phyloP scores from a whole-genome alignment of 139 green algal species.

The Desmodesmus armatus region DNA sequence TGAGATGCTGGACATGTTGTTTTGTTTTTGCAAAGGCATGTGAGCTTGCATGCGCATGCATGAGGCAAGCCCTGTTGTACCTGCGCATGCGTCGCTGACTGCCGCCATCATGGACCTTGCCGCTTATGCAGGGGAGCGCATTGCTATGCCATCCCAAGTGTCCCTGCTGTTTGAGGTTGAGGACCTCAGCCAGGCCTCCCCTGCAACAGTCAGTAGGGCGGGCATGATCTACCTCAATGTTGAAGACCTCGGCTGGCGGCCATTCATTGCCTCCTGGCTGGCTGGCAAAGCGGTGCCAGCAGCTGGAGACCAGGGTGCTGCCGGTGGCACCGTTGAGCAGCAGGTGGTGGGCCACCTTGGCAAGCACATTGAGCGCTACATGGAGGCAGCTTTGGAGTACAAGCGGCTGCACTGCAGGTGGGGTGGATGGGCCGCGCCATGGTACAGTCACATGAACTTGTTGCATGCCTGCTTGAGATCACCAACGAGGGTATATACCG shows the following conservation, averaged over 20 bases:
- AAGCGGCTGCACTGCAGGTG: constrained; percentile 67
- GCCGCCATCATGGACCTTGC: no score
- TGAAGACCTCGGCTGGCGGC: constrained; percentile 91
- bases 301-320: constrained; percentile 61
- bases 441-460: neutral
- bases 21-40: no score
- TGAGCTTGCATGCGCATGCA: neutral
- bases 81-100: no score
- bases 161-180: constrained; percentile 89
- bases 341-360: constrained; percentile 83
- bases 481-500: no score
- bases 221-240: constrained; percentile 94
- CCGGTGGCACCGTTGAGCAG: neutral
- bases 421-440: neutral
- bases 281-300: constrained; percentile 69
- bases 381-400: constrained; percentile 88
- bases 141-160: constrained; percentile 80
- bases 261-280: constrained; percentile 85
- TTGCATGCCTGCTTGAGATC: no score
- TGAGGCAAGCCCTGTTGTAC: no score
- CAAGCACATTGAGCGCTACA: constrained; percentile 88
- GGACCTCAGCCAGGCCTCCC: constrained; percentile 89
- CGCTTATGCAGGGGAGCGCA: constrained; percentile 80
- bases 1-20: no score
- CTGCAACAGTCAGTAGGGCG: constrained; percentile 92